A percentile compares a stretch with the other conserved stretches of the same genome.
Conservation (phyloP, 2,329 filamentous ascomycete species). For the Dothiorella sarmentorum region DNA sequence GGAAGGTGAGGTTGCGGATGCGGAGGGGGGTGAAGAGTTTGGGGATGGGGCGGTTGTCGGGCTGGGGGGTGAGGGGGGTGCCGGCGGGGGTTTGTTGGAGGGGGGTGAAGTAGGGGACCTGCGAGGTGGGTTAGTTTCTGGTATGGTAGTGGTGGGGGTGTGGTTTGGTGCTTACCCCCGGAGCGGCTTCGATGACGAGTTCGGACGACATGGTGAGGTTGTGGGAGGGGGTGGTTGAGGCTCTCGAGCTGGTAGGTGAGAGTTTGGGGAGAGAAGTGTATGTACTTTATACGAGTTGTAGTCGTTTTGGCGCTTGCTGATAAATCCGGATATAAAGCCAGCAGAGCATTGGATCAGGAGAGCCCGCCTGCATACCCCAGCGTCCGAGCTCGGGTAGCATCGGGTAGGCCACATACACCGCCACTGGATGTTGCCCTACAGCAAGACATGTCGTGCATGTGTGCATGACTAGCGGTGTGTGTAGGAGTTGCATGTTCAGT, state of each 20-base stretch:
- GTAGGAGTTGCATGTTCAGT: too few species aligned
- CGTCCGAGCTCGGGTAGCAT: background rate
- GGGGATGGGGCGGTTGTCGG: constrained; percentile 48
- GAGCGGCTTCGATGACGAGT: background rate
- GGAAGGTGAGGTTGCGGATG: constrained; percentile 56
- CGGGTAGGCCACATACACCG: background rate
- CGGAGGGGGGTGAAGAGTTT: constrained; percentile 59
- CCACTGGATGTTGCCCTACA: too few species aligned
- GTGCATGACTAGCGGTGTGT: too few species aligned
- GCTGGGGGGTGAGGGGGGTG: constrained; percentile 45
- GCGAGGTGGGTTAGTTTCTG: background rate
- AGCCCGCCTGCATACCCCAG: too few species aligned
- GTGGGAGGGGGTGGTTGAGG: background rate
- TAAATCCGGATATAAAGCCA: constrained; percentile 1
- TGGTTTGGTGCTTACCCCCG: background rate
- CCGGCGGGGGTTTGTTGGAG: constrained; percentile 45
- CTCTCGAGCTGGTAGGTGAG: too few species aligned
- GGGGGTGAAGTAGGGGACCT: constrained; percentile 49
- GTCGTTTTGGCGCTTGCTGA: background rate
- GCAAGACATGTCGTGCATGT: too few species aligned
- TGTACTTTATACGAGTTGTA: background rate
- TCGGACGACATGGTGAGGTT: background rate
- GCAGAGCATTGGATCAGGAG: background rate
- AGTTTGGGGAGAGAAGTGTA: background rate
- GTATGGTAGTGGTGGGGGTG: background rate